These are phyloP conservation scores for Fusarium caatingaense DNA, from an alignment of 2,329 filamentous ascomycete genomes.

Conservation along the genomic window DNA sequence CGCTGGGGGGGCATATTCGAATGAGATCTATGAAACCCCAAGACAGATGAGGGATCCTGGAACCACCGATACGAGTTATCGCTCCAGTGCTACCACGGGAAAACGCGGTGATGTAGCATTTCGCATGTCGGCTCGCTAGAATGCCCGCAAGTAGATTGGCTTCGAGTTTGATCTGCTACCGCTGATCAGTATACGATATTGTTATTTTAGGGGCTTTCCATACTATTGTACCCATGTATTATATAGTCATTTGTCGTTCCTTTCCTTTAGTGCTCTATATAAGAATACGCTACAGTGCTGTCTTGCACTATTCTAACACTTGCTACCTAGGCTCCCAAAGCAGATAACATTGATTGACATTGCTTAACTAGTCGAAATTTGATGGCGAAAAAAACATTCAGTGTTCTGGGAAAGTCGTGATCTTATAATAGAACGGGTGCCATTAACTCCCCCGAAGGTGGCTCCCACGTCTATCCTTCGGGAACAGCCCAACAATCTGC, in stretches of 20 bases:
- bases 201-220: neutral
- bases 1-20: neutral
- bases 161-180: neutral
- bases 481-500: neutral
- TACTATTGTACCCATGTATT: neutral
- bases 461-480: neutral
- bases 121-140: neutral
- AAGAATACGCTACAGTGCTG: too few species aligned
- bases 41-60: neutral
- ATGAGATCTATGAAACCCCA: neutral
- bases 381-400: neutral
- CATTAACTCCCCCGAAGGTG: too few species aligned
- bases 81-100: neutral
- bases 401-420: fast-evolving
- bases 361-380: neutral
- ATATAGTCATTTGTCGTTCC: neutral
- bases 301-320: neutral
- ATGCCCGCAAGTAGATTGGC: too few species aligned
- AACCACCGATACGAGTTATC: neutral
- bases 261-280: neutral
- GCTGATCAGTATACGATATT: neutral
- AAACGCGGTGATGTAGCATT: neutral
- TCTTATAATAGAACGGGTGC: neutral
- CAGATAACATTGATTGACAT: too few species aligned
- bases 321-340: neutral